phyloP scores from a whole-genome alignment of 2,329 filamentous ascomycete genomes.

The Beauveria sp. region DNA sequence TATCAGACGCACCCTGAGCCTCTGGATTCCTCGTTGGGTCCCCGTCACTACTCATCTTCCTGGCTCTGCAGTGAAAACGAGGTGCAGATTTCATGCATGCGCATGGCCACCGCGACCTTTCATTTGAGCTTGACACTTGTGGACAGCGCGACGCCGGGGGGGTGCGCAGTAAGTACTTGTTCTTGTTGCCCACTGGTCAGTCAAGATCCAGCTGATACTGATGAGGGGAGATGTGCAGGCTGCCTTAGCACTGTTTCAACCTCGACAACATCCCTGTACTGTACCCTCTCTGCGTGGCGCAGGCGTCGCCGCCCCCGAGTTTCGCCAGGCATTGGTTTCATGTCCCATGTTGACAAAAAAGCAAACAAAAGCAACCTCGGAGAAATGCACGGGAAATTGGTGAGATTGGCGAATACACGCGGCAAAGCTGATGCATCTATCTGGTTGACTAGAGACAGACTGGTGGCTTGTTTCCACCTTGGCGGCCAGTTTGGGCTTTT shows the following conservation, averaged over 20 bases:
- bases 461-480: no score
- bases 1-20: neutral
- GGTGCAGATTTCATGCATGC: neutral
- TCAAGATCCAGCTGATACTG: neutral
- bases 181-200: neutral
- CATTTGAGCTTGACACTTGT: neutral
- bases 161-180: neutral
- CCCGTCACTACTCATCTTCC: neutral
- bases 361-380: neutral
- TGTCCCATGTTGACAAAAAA: neutral
- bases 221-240: neutral
- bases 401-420: neutral
- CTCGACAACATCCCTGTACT: neutral
- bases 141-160: neutral
- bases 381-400: neutral
- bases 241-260: neutral
- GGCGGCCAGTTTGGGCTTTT: no score
- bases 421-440: neutral
- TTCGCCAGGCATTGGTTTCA: slow-evolving; percentile 3
- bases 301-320: neutral
- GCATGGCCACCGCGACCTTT: neutral
- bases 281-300: neutral
- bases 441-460: neutral
- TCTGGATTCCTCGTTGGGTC: neutral
- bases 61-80: neutral